phyloP scores from a whole-genome alignment of 2,329 filamentous ascomycete genomes.

The Aspergillaceae sp. region DNA sequence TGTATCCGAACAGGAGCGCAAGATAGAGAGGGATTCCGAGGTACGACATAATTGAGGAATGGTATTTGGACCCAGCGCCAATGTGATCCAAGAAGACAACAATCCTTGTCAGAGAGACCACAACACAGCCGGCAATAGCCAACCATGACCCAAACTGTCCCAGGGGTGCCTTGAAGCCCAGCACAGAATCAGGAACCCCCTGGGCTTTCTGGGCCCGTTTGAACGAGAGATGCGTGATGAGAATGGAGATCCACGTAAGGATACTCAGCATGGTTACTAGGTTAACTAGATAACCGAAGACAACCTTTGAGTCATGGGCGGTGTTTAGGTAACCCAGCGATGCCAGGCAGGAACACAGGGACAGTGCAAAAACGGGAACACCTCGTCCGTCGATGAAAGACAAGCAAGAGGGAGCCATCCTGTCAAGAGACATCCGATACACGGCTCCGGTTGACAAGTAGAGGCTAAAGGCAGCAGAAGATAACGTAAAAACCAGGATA shows the following conservation, averaged over 20 bases:
- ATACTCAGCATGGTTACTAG: conserved; percentile 58
- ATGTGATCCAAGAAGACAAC: conserved; percentile 56
- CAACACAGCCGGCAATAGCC: conserved; percentile 58
- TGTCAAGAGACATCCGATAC: conserved; percentile 63
- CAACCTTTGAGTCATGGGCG: conserved; percentile 43
- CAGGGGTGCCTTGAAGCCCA: conserved; percentile 61
- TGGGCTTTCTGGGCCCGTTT: conserved; percentile 54
- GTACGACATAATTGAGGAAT: conserved; percentile 61
- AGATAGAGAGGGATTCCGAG: conserved; percentile 67
- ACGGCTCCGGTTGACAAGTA: conserved; percentile 65
- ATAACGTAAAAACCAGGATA: conserved; percentile 66
- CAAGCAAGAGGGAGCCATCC: conserved; percentile 62
- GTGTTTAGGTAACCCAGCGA: conserved; percentile 61
- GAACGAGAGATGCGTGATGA: conserved; percentile 59
- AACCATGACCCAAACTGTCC: conserved; percentile 59
- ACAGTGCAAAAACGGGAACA: conserved; percentile 60
- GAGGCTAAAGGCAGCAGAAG: conserved; percentile 65
- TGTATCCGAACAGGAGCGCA: conserved; percentile 58
- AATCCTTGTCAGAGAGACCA: conserved; percentile 74
- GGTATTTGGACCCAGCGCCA: conserved; percentile 53
- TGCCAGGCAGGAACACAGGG: conserved; percentile 50
- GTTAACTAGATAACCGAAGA: conserved; percentile 59
- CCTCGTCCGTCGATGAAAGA: conserved; percentile 59
- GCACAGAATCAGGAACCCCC: conserved; percentile 44
- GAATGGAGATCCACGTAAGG: conserved; percentile 58